A percentile compares a stretch with the other conserved stretches of the same genome.
phyloP scores from a whole-genome alignment of 495 filamentous ascomycete genomes.

The Lophium mytilinum region DNA sequence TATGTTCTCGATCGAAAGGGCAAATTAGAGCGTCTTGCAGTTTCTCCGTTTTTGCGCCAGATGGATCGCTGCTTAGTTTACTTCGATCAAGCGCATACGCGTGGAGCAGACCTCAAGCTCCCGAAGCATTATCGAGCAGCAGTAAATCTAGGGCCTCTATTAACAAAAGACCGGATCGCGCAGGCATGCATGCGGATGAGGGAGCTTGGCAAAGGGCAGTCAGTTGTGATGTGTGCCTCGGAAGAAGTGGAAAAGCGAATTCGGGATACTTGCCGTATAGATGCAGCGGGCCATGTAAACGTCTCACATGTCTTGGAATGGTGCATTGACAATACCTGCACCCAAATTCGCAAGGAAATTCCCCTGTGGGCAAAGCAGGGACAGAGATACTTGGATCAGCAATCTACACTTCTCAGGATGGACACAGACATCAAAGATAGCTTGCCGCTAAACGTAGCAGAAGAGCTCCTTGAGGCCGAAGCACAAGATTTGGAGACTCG shows the following conservation, averaged over 20 bases:
- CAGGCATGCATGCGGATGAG: conserved; percentile 51
- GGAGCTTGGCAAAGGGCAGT: conserved; percentile 30
- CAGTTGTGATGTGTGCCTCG: conserved; percentile 37
- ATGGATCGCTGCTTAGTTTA: conserved; percentile 60
- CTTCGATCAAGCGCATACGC: conserved; percentile 67
- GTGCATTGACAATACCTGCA: conserved; percentile 51
- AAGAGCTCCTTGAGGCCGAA: conserved; percentile 43
- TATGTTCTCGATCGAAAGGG: conserved; percentile 43
- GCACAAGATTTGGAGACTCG: conserved; percentile 38
- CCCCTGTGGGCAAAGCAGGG: conserved; percentile 58
- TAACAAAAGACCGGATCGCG: conserved; percentile 64
- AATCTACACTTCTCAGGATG: conserved; percentile 1
- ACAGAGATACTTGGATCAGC: conserved; percentile 28
- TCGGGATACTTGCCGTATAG: conserved; percentile 1
- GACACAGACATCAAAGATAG: conserved; percentile 16
- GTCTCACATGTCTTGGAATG: conserved; percentile 50
- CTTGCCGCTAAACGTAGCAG: too few relatives aligned
- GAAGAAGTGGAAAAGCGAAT: conserved; percentile 41
- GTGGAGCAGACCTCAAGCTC: conserved; percentile 64
- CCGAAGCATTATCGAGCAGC: conserved; percentile 54
- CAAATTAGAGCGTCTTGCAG: conserved; percentile 41
- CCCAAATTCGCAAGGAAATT: conserved; percentile 40
- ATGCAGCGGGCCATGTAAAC: conserved; percentile 19
- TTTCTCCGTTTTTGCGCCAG: conserved; percentile 52
- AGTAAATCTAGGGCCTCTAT: conserved; percentile 56